Conservation (phyloP, 2,329 filamentous ascomycete genomes). For the Neospermospora avenae region DNA sequence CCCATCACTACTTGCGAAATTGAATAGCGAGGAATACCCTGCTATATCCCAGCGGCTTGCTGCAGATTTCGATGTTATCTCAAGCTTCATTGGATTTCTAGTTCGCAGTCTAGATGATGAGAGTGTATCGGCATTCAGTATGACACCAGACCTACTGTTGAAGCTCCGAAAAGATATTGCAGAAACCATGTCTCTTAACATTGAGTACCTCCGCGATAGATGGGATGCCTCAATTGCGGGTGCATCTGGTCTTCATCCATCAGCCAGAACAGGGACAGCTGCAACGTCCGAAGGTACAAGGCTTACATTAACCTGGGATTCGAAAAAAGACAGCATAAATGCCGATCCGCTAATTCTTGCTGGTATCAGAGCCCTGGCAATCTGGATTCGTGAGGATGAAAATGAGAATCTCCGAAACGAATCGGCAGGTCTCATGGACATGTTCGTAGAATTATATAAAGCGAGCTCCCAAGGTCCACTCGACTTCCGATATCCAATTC, state of each 20-base stretch:
- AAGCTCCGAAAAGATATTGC: conserved; percentile 57
- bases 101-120: conserved; percentile 51
- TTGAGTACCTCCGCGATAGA: conserved; percentile 66
- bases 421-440: conserved; percentile 54
- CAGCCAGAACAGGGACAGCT: conserved; percentile 46
- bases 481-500: conserved; percentile 54
- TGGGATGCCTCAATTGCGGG: conserved; percentile 66
- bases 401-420: conserved; percentile 51
- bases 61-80: conserved; percentile 60
- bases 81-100: conserved; percentile 56
- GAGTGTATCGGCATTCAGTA: conserved; percentile 38
- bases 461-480: conserved; percentile 31
- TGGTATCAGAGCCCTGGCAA: conserved; percentile 53
- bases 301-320: conserved; percentile 57
- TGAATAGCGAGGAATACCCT: conserved; percentile 53
- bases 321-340: conserved; percentile 42
- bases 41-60: conserved; percentile 51
- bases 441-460: conserved; percentile 61
- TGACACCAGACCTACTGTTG: conserved; percentile 57
- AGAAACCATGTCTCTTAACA: conserved; percentile 59
- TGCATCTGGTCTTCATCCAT: conserved; percentile 57
- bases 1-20: conserved; percentile 55
- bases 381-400: conserved; percentile 70
- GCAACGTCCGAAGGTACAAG: conserved; percentile 44
- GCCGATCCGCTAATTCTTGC: conserved; percentile 59